A percentile compares a stretch with the other conserved stretches of the same genome.
Evolutionary conservation across 1,284 basidiomycete species (phyloP).

Genomic region (Coniferiporia weirii): DNA sequence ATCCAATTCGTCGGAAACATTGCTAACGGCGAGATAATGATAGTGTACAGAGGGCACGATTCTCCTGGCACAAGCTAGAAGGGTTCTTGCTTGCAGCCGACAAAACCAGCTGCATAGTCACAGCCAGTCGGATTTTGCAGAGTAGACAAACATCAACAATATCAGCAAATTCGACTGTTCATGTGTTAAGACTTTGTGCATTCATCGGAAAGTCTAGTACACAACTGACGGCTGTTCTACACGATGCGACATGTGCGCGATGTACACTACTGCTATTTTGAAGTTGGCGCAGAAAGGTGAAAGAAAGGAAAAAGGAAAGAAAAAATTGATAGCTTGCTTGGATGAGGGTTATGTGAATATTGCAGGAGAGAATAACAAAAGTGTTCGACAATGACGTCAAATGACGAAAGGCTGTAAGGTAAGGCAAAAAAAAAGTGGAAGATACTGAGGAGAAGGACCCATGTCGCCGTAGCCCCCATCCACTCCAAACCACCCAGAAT

Average conservation of each 20-base stretch:
- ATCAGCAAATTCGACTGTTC: neutral
- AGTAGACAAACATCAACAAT: no score
- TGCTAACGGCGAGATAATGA: no score
- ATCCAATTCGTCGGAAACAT: no score
- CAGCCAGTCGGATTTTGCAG: no score
- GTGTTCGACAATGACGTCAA: neutral
- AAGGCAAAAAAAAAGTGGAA: neutral
- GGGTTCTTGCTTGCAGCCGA: no score
- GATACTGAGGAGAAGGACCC: neutral
- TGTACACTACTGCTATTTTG: constrained; percentile 15
- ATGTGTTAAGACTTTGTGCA: neutral
- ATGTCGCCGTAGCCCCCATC: neutral
- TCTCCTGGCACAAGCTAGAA: no score
- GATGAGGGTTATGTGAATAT: neutral
- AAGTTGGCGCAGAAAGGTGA: no score
- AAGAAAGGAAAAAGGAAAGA: neutral
- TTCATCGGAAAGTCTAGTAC: neutral
- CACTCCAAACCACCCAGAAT: neutral
- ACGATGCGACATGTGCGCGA: constrained; percentile 6
- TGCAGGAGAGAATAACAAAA: neutral
- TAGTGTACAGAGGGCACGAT: no score
- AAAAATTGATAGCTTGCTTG: constrained; percentile 1
- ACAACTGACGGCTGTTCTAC: constrained; percentile 10
- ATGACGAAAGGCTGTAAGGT: neutral
- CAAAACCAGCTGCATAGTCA: no score